Conservation (phyloP, 23 red algal genomes). For the Cyanidiococcus yangmingshanensis region DNA sequence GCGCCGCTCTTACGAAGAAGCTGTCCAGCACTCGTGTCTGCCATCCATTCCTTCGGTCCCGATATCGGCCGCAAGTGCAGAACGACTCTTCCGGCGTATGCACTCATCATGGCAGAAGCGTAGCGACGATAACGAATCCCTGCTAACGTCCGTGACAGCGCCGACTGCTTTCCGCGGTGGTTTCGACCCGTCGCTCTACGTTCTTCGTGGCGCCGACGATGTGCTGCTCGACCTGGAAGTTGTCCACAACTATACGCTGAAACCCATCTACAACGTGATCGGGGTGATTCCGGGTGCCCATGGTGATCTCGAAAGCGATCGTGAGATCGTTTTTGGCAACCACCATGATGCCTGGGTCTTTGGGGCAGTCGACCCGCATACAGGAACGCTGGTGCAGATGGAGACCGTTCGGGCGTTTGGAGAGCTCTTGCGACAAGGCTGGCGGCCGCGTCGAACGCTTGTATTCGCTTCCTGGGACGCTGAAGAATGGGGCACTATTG, state of each 20-base stretch:
- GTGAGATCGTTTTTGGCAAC: constrained; percentile 6
- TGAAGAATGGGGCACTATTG: constrained; percentile 17
- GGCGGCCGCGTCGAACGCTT: constrained; percentile 1
- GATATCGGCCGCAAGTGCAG: background rate
- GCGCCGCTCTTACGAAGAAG: constrained; percentile 4
- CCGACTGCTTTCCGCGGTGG: background rate
- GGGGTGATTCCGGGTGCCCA: background rate
- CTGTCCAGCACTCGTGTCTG: background rate
- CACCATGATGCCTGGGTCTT: constrained; percentile 16
- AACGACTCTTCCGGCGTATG: background rate
- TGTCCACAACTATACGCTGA: background rate
- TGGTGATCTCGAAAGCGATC: background rate
- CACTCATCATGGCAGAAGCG: background rate
- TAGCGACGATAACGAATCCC: background rate
- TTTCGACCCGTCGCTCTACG: background rate
- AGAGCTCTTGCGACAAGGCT: background rate
- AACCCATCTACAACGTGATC: constrained; percentile 12
- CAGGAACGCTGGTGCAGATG: constrained; percentile 18
- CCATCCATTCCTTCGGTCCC: constrained; percentile 13
- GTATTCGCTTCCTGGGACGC: constrained; percentile 16
- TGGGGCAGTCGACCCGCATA: constrained; percentile 11
- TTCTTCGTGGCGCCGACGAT: background rate
- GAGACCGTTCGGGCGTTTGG: background rate
- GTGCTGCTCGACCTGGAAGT: background rate
- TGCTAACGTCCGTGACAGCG: background rate